Conservation (phyloP, 2,329 filamentous ascomycete species). For the Penicillium sp. region DNA sequence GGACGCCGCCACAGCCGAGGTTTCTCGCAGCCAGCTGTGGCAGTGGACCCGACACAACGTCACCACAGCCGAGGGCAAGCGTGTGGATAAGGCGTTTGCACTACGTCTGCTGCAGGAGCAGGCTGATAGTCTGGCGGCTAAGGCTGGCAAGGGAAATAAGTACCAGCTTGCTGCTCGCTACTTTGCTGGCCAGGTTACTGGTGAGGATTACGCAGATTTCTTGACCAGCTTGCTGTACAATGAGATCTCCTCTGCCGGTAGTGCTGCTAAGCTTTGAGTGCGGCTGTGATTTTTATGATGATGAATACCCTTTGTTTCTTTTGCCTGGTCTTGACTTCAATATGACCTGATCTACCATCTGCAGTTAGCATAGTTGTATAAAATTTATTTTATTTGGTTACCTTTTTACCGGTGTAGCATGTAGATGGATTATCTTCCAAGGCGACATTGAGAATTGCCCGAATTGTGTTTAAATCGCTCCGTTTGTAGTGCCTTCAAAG, state of each 20-base stretch:
- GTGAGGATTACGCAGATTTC: constrained; percentile 97
- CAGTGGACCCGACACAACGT: constrained; percentile 82
- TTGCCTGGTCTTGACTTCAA: not conserved
- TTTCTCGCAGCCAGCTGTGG: constrained; percentile 92
- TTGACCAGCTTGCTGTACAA: constrained; percentile 80
- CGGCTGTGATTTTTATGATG: constrained; percentile 22
- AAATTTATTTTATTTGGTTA: constrained; percentile 11
- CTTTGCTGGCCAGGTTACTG: constrained; percentile 88
- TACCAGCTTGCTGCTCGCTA: constrained; percentile 87
- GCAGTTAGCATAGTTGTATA: constrained; percentile 27
- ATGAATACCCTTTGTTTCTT: constrained; percentile 30
- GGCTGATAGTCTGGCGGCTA: constrained; percentile 69
- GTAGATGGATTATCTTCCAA: not conserved
- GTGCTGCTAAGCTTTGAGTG: constrained; percentile 63
- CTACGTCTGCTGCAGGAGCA: constrained; percentile 84
- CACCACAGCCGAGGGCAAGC: constrained; percentile 82
- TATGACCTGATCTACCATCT: constrained; percentile 7
- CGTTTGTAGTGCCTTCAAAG: too few relatives aligned
- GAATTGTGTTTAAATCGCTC: too few relatives aligned
- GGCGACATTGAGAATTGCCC: too few relatives aligned
- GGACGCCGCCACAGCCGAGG: constrained; percentile 94
- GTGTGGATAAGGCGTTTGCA: constrained; percentile 87
- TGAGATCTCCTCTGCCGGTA: constrained; percentile 58
- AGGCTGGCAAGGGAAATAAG: constrained; percentile 86
- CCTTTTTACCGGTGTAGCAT: not conserved